phyloP scores from a whole-genome alignment of 495 filamentous ascomycete species.

The Usnea hakonensis region DNA sequence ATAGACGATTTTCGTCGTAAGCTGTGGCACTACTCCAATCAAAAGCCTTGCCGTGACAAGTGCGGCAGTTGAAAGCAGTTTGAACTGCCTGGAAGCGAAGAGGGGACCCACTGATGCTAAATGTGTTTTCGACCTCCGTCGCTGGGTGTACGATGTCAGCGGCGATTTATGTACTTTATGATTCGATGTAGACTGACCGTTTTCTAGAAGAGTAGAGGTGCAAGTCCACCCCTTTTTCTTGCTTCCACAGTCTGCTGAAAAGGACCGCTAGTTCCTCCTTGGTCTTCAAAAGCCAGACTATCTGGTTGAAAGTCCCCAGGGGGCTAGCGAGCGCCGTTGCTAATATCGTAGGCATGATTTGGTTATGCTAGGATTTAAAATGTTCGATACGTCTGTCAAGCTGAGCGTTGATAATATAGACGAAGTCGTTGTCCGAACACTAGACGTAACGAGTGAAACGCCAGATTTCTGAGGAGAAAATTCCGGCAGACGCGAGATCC shows the following conservation, averaged over 20 bases:
- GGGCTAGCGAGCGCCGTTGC: neutral
- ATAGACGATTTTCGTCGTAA: neutral
- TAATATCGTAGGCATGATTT: neutral
- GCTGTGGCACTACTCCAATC: neutral
- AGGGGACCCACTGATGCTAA: constrained; percentile 4
- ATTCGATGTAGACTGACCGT: neutral
- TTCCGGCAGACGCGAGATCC: constrained; percentile 7
- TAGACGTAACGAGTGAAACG: constrained; percentile 1
- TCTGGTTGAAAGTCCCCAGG: neutral
- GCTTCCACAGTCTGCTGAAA: neutral
- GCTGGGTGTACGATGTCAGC: neutral
- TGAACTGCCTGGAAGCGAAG: neutral
- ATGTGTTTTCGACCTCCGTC: neutral
- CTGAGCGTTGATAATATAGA: constrained; percentile 6
- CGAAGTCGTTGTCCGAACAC: neutral
- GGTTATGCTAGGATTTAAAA: constrained; percentile 4
- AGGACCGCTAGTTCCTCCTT: neutral
- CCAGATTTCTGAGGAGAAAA: constrained; percentile 1
- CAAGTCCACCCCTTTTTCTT: neutral
- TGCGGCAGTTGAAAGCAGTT: neutral
- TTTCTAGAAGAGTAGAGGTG: neutral
- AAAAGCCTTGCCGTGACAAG: neutral
- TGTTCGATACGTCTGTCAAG: constrained; percentile 6
- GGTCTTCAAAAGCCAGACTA: neutral
- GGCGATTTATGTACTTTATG: too few relatives aligned